Conservation (phyloP, 164 flowering plant genomes). For the Cinnamomum micranthum region DNA sequence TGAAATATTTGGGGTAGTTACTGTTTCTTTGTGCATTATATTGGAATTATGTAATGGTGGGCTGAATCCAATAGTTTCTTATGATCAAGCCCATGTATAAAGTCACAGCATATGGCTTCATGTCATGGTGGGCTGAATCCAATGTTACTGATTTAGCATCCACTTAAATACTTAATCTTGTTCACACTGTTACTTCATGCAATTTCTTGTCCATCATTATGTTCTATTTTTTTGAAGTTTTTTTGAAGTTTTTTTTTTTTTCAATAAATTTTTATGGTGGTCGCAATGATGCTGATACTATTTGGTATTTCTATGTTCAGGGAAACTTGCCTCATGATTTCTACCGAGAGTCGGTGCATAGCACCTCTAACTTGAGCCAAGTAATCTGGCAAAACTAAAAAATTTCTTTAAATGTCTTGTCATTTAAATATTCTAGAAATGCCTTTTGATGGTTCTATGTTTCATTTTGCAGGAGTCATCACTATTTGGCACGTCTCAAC, state of each 20-base stretch:
- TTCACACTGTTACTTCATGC: too few relatives aligned
- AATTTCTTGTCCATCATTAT: too few relatives aligned
- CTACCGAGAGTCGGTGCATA: neutral
- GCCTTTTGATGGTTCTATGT: neutral
- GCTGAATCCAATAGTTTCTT: neutral
- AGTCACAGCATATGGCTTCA: neutral
- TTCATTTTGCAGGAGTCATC: neutral
- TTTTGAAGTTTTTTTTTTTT: too few relatives aligned
- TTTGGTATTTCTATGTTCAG: neutral
- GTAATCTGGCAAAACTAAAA: neutral
- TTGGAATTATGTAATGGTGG: neutral
- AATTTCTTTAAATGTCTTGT: neutral
- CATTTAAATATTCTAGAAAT: too few relatives aligned
- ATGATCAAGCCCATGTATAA: neutral
- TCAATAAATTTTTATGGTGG: neutral
- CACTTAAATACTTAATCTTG: neutral
- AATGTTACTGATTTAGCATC: neutral
- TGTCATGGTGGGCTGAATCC: neutral
- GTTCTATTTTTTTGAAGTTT: too few relatives aligned
- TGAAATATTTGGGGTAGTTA: neutral
- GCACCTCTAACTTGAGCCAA: neutral
- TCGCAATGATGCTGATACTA: neutral
- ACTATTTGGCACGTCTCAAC: neutral
- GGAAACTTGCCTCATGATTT: neutral
- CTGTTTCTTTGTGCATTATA: too few relatives aligned